phyloP scores from a whole-genome alignment of 1,139 yeast species.

The Debaryomycetaceae sp. region DNA sequence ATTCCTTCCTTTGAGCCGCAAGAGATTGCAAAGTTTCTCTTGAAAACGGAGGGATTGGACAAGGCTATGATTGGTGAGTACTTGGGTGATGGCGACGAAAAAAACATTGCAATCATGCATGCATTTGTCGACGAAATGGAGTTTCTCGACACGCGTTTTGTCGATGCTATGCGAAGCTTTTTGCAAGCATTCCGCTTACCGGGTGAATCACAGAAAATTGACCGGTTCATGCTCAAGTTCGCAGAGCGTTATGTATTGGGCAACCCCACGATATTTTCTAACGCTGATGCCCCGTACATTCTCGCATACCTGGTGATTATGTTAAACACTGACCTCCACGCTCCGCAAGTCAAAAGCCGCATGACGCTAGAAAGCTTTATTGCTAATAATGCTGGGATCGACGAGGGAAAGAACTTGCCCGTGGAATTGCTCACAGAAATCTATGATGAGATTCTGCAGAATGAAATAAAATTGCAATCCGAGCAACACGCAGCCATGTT shows the following conservation, averaged over 20 bases:
- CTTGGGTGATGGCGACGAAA: conserved; percentile 81
- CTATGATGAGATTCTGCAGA: conserved; percentile 62
- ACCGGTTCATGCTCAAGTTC: conserved; percentile 90
- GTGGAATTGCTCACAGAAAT: conserved; percentile 57
- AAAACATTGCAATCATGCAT: conserved; percentile 78
- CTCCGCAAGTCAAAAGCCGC: conserved; percentile 71
- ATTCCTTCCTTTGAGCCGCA: conserved; percentile 49
- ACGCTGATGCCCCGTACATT: conserved; percentile 91
- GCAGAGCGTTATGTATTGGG: conserved; percentile 87
- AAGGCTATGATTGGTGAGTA: conserved; percentile 83
- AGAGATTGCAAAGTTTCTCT: conserved; percentile 64
- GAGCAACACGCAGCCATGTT: conserved; percentile 91
- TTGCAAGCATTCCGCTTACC: conserved; percentile 88
- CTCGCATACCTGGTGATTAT: conserved; percentile 86
- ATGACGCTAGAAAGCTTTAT: conserved; percentile 86
- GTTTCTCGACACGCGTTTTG: conserved; percentile 57
- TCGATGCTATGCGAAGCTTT: conserved; percentile 75
- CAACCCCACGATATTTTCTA: conserved; percentile 75
- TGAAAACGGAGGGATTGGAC: conserved; percentile 73
- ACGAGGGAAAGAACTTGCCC: conserved; percentile 81
- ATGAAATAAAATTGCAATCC: conserved; percentile 84
- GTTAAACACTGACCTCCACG: conserved; percentile 91
- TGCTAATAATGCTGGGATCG: conserved; percentile 83
- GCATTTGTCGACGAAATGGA: conserved; percentile 86
- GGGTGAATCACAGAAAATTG: conserved; percentile 97